Evolutionary conservation across 768 basidiomycete species (phyloP), one percentile per base, ranked within the genome.

Genomic region (Postia placenta): DNA sequence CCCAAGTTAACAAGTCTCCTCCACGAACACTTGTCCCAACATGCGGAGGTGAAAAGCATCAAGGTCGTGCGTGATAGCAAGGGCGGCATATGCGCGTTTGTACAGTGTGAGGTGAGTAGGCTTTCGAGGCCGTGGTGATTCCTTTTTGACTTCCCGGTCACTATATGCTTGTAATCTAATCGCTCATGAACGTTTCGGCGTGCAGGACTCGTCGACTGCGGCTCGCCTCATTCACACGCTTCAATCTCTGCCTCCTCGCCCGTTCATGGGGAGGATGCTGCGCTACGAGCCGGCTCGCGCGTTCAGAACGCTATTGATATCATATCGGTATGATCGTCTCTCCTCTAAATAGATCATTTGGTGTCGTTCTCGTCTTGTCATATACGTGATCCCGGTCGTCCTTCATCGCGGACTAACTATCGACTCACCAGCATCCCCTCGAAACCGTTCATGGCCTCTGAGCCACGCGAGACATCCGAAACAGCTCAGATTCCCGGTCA

Each of bases 31-130:
- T 73, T 91, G 47, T 80, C 82, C 5, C 75, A 76, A 46, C 76
- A 85, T 60, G 70, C 78, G 0, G 77, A 81, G 52, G 69, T 88
- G 55, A 83, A 79, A 63, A 76, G 75, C 42, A 74, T 90, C 63
- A 79, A 78, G 50, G 80, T 89, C 45, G 78, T 89, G 36, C 81
- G 81, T 48, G 85, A 89, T 36, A 78, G 75, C 49, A 85, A 82
- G 63, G 85, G 85, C 33, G 83, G 86, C 12, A 78, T 85, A 39
- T 91, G 88, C 60, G 89, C 88, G 49, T 92, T 92, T 63, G 82
- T 89, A 20, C 89, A 91, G 66, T 90, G 87, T 73, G 77, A 87
- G 73, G 89, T 88, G 58, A 38, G 72, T 54, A 38, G 15, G 42
- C 48, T 44, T 44, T 44, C 12, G 7, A 23, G 19, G 6, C 9